Base-by-base conservation (phyloP, 176 grass and related monocot genomes). In the Otatea glauca region DNA sequence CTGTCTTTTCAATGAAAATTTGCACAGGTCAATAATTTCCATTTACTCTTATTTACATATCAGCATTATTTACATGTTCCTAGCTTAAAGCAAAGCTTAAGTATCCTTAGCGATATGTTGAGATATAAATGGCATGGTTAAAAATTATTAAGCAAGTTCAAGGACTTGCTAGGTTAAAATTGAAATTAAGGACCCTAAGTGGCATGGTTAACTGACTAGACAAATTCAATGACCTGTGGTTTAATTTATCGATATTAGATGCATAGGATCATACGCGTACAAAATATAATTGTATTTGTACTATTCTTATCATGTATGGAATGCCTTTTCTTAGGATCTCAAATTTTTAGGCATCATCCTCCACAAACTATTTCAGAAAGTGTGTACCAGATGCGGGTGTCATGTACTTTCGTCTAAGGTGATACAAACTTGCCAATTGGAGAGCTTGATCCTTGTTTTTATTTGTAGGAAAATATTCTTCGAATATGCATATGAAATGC, bases 1-100 rank as follows among this genome's bases (percentile, higher is more conserved):
- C 65, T 74, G 84, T 65, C 90, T 89, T 76, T 91, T 94, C 74
- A 94, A 97, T 91, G 88, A 94, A 87, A 97, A 88, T 54, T 89
- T 97, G 84, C 92, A 97, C 84, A 97, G 88, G 94, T 97, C 27
- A 16, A 29, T 88, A 51, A 56, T 75, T 88, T 90, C 21, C 45
- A 80, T 77, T 81, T 58, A 38, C 41, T 78, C 75, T 65, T 80
- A 32, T 38, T 62, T 61, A 14, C 0, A 76, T 61, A 21, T 67
- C 48, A 68, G n/a, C 54, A 27, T 55, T 65, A 0, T 42, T 84
- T 71, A 18, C 37, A 78, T 6, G 6, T 84, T 72, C 37, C 9
- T 9, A 76, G 37, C 49, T 77, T 24, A 76, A 76, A 77, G 0
- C 20, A 78, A 35, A 58, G 39, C 37, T 69, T 23, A 17, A 18